phyloP scores from a whole-genome alignment of 2,329 filamentous ascomycete genomes.

The Verticillium klebahnii region DNA sequence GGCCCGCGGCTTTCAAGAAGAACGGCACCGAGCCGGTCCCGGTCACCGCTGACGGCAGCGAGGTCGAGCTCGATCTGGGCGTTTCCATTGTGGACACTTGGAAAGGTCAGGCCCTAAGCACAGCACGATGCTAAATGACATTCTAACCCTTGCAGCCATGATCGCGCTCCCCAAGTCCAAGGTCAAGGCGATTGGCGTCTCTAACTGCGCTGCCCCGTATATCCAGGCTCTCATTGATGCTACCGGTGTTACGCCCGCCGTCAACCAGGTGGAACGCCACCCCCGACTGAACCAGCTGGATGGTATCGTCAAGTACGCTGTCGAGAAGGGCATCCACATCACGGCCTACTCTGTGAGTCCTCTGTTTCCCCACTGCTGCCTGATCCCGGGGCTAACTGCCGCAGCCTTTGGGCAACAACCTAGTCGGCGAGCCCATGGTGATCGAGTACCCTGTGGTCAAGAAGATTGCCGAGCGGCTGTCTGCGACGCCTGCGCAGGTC shows the following conservation, averaged over 20 bases:
- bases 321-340: slow-evolving; percentile 67
- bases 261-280: slow-evolving; percentile 81
- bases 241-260: slow-evolving; percentile 59
- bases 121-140: background rate
- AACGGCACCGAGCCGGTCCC: slow-evolving; percentile 76
- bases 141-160: background rate
- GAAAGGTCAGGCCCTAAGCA: slow-evolving; percentile 26
- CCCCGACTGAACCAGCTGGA: slow-evolving; percentile 71
- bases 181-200: slow-evolving; percentile 76
- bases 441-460: slow-evolving; percentile 62
- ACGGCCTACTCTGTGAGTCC: slow-evolving; percentile 58
- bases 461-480: slow-evolving; percentile 59
- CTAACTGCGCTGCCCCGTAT: slow-evolving; percentile 80
- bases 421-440: slow-evolving; percentile 58
- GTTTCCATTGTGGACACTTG: slow-evolving; percentile 39
- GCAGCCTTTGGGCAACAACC: slow-evolving; percentile 59
- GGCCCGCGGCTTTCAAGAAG: slow-evolving; percentile 63
- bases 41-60: slow-evolving; percentile 70
- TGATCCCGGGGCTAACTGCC: background rate
- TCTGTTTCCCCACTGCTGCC: background rate
- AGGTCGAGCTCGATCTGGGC: slow-evolving; percentile 59
- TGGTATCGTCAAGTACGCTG: slow-evolving; percentile 70
- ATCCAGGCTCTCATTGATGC: slow-evolving; percentile 71
- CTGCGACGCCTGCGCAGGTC: slow-evolving; percentile 69
- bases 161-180: slow-evolving; percentile 54